Percentiles rank a stretch among this genome's conserved stretches.
These are phyloP conservation scores for Blastobotrys mokoenaii DNA, from an alignment of 805 yeast species.

Conservation along the genomic window DNA sequence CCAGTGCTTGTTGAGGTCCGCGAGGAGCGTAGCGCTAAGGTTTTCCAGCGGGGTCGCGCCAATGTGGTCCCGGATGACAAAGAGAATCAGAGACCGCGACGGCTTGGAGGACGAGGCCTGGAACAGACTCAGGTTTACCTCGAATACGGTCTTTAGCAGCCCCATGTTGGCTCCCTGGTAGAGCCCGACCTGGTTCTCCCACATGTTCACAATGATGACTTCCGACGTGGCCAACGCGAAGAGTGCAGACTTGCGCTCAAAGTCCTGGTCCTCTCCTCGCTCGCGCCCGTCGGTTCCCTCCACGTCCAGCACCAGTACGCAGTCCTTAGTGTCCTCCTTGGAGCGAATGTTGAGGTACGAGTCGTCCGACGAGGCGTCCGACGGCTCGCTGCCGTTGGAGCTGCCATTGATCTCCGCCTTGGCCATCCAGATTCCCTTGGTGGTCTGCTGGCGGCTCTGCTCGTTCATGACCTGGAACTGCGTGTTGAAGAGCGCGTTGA, in stretches of 20 bases:
- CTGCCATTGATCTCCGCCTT: constrained; percentile 31
- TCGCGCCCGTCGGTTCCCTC: constrained; percentile 99
- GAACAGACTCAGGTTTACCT: constrained; percentile 82
- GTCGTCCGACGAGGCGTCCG: constrained; percentile 1
- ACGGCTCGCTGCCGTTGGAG: background rate
- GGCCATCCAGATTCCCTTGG: constrained; percentile 76
- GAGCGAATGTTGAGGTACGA: constrained; percentile 1
- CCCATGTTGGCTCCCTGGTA: constrained; percentile 99
- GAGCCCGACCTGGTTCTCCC: constrained; percentile 96
- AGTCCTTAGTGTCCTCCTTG: constrained; percentile 21
- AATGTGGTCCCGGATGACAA: constrained; percentile 87
- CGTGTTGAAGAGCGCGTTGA: constrained; percentile 81
- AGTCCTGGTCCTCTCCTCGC: constrained; percentile 97
- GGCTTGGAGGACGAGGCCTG: constrained; percentile 49
- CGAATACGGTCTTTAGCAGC: constrained; percentile 87
- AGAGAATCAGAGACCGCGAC: constrained; percentile 36
- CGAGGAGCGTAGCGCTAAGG: constrained; percentile 56
- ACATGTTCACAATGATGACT: constrained; percentile 80
- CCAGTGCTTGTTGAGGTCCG: constrained; percentile 78
- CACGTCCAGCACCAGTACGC: constrained; percentile 81
- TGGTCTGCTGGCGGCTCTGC: constrained; percentile 76
- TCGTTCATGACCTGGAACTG: constrained; percentile 92
- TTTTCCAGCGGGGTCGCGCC: constrained; percentile 78
- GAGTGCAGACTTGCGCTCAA: constrained; percentile 91
- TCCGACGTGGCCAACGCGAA: constrained; percentile 92